Conservation (phyloP, 768 basidiomycete species). For the Leccinum boreale region DNA sequence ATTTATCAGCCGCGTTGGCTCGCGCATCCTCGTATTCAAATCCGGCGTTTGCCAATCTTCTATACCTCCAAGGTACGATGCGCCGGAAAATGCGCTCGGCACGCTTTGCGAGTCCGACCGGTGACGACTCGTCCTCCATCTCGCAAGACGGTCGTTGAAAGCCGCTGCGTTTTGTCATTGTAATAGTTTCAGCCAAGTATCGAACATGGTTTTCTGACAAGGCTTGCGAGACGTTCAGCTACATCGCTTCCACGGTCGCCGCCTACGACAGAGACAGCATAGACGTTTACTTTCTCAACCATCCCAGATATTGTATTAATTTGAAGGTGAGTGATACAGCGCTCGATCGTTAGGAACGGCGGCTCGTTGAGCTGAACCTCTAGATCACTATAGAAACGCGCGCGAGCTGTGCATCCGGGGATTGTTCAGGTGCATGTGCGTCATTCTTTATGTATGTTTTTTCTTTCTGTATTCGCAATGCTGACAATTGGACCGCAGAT, state of each 20-base stretch:
- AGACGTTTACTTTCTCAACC: slow-evolving; percentile 52
- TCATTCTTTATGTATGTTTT: too few species aligned
- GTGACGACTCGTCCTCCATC: slow-evolving; percentile 67
- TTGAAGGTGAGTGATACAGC: slow-evolving; percentile 29
- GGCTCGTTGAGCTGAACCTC: too few species aligned
- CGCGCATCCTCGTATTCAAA: too few species aligned
- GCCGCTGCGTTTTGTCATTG: slow-evolving; percentile 36
- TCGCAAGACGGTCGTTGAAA: slow-evolving; percentile 41
- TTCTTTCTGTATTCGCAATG: too few species aligned
- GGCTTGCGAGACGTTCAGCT: slow-evolving; percentile 29
- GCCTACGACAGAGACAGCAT: slow-evolving; percentile 42
- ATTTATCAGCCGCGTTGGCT: not conserved
- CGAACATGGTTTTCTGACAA: not conserved
- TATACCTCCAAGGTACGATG: slow-evolving; percentile 25
- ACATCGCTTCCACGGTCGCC: slow-evolving; percentile 46
- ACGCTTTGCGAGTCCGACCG: slow-evolving; percentile 46
- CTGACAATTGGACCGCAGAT: too few species aligned
- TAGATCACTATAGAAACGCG: too few species aligned
- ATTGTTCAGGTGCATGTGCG: too few species aligned
- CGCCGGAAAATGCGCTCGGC: slow-evolving; percentile 28
- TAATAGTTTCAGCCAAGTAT: not conserved
- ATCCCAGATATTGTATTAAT: slow-evolving; percentile 28
- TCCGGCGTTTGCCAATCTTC: slow-evolving; percentile 12
- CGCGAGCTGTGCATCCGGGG: too few species aligned
- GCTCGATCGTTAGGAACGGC: too few species aligned